Conservation (phyloP, 2,329 filamentous ascomycete genomes). For the Monilinia laxa region DNA sequence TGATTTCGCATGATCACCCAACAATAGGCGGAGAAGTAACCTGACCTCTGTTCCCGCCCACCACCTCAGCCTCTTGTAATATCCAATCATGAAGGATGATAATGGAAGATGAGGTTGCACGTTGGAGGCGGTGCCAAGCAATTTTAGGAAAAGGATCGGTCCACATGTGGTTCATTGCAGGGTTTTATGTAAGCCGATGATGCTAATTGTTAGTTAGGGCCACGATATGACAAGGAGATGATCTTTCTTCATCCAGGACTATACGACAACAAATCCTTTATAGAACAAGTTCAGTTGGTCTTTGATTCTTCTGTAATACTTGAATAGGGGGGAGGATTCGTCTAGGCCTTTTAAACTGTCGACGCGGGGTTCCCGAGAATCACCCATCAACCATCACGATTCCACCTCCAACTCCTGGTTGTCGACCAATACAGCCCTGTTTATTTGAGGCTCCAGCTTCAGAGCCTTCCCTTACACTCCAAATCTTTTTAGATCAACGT, state of each 20-base stretch:
- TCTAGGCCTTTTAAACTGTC: background rate
- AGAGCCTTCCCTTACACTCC: background rate
- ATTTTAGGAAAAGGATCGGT: constrained; percentile 13
- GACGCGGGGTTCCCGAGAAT: constrained; percentile 3
- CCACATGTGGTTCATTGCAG: background rate
- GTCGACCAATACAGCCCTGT: background rate
- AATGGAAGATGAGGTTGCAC: constrained; percentile 15
- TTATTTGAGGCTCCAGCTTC: background rate
- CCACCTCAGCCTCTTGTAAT: constrained; percentile 16
- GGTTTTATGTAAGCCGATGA: constrained; percentile 9
- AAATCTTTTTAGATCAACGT: background rate
- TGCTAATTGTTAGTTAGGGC: background rate
- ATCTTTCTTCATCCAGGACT: background rate
- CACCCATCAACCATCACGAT: constrained; percentile 1
- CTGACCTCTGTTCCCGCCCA: background rate
- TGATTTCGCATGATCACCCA: background rate
- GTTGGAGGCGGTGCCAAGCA: constrained; percentile 12
- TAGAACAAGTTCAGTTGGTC: background rate
- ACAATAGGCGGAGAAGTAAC: constrained; percentile 8
- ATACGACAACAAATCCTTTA: background rate
- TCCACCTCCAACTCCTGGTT: background rate
- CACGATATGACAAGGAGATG: background rate
- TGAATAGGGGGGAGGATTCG: constrained; percentile 1
- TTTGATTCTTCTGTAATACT: background rate
- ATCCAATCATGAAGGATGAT: constrained; percentile 15